Base-by-base conservation (phyloP, 331 rosid genomes). In the Quercus phellos region DNA sequence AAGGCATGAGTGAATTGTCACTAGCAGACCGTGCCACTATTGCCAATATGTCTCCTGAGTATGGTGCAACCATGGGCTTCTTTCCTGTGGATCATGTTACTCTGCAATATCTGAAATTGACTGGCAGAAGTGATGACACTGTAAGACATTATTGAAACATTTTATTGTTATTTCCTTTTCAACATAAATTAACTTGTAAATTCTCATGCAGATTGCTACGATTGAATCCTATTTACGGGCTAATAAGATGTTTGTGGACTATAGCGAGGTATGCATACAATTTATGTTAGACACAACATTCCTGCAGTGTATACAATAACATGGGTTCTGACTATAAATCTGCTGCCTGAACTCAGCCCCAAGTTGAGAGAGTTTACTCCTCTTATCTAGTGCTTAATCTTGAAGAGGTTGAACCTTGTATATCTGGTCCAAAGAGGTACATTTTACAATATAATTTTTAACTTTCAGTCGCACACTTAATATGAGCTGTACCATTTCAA, bases 41-140 rank as follows among this genome's bases (percentile, higher is more conserved):
- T 78, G 97, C 97, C 19, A 92, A 92, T 85, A 92, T 90, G 95
- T 92, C 92, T 84, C 97, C 95, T 2, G 97, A 92, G 79, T 92
- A 90, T 78, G 97, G 95, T 74, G 97, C 97, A 72, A 92, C 97
- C 54, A 92, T 90, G 97, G 97, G 97, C 83, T 92, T 92, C 87
- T 92, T 92, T 87, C 97, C 96, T 18, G 97, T 92, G 66, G 97
- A 92, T 82, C 97, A 86, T 84, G 92, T 92, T 68, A 90, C 96
- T 12, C 75, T 92, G 79, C 96, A 92, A 35, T 92, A 92, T 79
- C 85, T 92, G 80, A 92, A 77, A 79, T 83, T 92, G 82, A 92
- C 97, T 1, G 97, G 97, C 78, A 87, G 96, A 82, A 92, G 87
- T 58, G 89, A 88, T 10, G 96, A 90, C 68, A 89, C 89, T 70